These are phyloP conservation scores for Laetiporus sulphureus DNA, from an alignment of 1,284 basidiomycete species.

Conservation along the genomic window DNA sequence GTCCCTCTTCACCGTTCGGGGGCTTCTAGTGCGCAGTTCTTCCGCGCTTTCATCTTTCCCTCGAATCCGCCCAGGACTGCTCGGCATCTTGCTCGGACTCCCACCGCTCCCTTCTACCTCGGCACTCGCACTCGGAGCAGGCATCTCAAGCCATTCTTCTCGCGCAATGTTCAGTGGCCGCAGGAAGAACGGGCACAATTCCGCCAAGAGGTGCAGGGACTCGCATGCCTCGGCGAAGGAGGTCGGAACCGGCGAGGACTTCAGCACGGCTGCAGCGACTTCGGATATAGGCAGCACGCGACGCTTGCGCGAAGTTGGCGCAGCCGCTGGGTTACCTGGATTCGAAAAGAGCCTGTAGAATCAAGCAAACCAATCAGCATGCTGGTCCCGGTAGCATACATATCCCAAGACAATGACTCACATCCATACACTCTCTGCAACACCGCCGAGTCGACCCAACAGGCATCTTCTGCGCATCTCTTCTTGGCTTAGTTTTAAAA, in stretches of 20 bases:
- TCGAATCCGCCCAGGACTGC: conserved; percentile 29
- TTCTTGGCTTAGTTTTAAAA: conserved; percentile 66
- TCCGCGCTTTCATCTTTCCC: conserved; percentile 45
- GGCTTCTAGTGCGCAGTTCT: conserved; percentile 60
- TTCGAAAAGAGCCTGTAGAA: conserved; percentile 62
- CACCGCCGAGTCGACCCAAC: conserved; percentile 65
- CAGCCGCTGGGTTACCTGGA: conserved; percentile 38
- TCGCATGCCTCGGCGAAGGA: conserved; percentile 70
- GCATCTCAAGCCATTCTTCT: conserved; percentile 82
- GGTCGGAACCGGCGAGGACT: conserved; percentile 73
- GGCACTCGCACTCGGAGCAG: conserved; percentile 32
- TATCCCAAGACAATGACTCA: no score
- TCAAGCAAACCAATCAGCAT: conserved; percentile 1
- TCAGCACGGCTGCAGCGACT: conserved; percentile 58
- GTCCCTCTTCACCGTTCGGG: conserved; percentile 59
- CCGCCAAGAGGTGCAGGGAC: conserved; percentile 56
- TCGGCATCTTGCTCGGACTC: conserved; percentile 16
- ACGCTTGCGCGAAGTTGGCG: conserved; percentile 54
- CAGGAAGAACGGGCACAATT: conserved; percentile 74
- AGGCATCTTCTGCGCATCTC: conserved; percentile 68
- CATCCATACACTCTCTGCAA: conserved; percentile 87
- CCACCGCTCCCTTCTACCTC: conserved; percentile 12
- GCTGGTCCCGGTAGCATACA: no score
- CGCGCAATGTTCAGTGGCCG: conserved; percentile 52
- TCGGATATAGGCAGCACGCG: conserved; percentile 59